Evolutionary conservation across 371 early-diverging fungal genomes (phyloP).

Genomic region (Lichtheimia ramosa): DNA sequence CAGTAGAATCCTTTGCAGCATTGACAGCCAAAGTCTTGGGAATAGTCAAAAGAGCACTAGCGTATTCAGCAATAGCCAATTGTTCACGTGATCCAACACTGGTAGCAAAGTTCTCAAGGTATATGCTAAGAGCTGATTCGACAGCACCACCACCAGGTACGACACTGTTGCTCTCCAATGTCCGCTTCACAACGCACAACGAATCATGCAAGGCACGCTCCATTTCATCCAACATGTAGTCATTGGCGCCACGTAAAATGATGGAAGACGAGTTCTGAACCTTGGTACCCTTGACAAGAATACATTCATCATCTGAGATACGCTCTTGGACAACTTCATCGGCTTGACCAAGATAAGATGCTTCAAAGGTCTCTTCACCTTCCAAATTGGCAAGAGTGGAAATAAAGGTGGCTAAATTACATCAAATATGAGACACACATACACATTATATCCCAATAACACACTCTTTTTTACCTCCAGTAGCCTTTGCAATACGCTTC

Average conservation of each 20-base stretch:
- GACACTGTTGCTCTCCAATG: conserved; percentile 95
- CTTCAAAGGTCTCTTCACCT: conserved; percentile 96
- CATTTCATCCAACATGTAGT: conserved; percentile 99
- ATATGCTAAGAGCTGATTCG: conserved; percentile 96
- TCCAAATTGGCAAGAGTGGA: conserved; percentile 98
- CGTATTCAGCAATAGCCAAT: conserved; percentile 98
- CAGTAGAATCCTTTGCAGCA: conserved; percentile 98
- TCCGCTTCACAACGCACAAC: conserved; percentile 97
- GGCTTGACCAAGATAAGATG: conserved; percentile 90
- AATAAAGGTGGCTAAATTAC: conserved; percentile 83
- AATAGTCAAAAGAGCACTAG: conserved; percentile 95
- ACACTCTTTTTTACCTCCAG: conserved; percentile 58
- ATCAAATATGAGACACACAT: not conserved
- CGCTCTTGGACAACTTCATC: conserved; percentile 97
- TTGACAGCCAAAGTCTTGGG: conserved; percentile 99
- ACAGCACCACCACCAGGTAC: conserved; percentile 99
- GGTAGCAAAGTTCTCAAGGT: conserved; percentile 97
- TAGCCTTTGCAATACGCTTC: conserved; percentile 96
- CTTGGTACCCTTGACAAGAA: conserved; percentile 95
- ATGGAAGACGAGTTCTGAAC: conserved; percentile 89
- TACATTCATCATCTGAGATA: conserved; percentile 98
- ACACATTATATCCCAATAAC: not conserved
- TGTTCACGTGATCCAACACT: conserved; percentile 89
- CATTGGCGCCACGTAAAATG: conserved; percentile 99
- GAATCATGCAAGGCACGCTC: conserved; percentile 98